phyloP scores from a whole-genome alignment of 2,329 filamentous ascomycete species.

The Clarireedia paspali region DNA sequence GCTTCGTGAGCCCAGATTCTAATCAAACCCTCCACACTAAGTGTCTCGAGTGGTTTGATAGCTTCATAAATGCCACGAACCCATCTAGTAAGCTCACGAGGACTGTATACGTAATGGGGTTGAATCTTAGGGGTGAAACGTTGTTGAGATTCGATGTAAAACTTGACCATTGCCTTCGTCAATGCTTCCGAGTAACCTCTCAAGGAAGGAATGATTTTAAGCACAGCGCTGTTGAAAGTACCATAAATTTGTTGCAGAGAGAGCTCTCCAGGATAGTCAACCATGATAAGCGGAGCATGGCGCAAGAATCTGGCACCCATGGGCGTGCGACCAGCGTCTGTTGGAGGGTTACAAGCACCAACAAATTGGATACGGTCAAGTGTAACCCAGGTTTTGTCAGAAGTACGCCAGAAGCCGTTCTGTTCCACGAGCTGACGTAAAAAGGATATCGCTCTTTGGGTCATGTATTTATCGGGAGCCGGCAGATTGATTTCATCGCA shows the following conservation, averaged over 20 bases:
- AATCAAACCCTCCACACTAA: constrained; percentile 84
- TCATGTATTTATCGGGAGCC: constrained; percentile 94
- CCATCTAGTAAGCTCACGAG: constrained; percentile 96
- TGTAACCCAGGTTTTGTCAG: constrained; percentile 96
- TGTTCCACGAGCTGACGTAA: constrained; percentile 95
- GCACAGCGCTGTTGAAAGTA: constrained; percentile 90
- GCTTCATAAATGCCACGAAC: constrained; percentile 96
- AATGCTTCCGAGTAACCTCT: constrained; percentile 90
- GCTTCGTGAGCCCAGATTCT: constrained; percentile 99
- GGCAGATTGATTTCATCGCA: constrained; percentile 99
- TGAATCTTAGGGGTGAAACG: constrained; percentile 95
- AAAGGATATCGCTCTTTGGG: constrained; percentile 95
- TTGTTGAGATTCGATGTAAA: constrained; percentile 91
- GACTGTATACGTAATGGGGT: constrained; percentile 98
- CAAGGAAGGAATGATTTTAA: constrained; percentile 94
- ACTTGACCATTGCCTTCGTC: constrained; percentile 94
- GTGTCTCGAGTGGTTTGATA: constrained; percentile 80
- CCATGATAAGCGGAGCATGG: constrained; percentile 98
- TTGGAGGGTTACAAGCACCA: constrained; percentile 95
- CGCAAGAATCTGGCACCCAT: constrained; percentile 90
- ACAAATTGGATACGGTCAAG: constrained; percentile 98
- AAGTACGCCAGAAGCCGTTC: constrained; percentile 97
- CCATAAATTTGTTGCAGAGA: constrained; percentile 97
- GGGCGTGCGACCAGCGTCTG: constrained; percentile 91
- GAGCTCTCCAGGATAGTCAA: constrained; percentile 93